Evolutionary conservation across 2,329 filamentous ascomycete genomes (phyloP).

Genomic region (Drechslerella stenobrocha): DNA sequence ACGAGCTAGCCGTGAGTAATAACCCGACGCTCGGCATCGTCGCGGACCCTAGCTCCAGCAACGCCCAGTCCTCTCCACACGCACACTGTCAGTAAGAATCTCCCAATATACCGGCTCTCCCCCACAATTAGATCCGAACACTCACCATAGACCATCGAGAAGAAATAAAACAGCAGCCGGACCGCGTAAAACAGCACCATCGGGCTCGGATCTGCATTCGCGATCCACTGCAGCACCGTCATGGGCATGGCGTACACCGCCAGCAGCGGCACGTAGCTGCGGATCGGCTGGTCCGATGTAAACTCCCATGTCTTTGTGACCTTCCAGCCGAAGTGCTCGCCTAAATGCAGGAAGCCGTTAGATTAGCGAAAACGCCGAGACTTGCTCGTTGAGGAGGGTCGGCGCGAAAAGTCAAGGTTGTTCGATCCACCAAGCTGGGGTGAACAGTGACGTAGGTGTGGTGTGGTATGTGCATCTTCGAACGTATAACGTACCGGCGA

Average conservation of each 20-base stretch:
- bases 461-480: no score
- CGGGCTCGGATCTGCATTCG: conserved; percentile 76
- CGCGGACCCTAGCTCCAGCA: conserved; percentile 81
- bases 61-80: conserved; percentile 80
- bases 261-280: conserved; percentile 96
- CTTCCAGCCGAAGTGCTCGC: conserved; percentile 89
- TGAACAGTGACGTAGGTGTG: no score
- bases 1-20: conserved; percentile 87
- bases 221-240: conserved; percentile 88
- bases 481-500: conserved; percentile 71
- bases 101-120: background rate
- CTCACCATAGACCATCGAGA: conserved; percentile 79
- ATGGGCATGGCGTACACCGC: conserved; percentile 91
- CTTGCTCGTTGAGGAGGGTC: background rate
- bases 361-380: background rate
- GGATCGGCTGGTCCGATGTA: conserved; percentile 80
- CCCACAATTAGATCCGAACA: conserved; percentile 5
- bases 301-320: conserved; percentile 95
- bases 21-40: conserved; percentile 73
- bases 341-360: conserved; percentile 59
- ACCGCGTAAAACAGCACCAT: conserved; percentile 86
- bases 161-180: conserved; percentile 84
- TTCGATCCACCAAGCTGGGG: no score
- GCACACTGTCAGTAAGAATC: conserved; percentile 27
- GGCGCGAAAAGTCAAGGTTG: no score